These are phyloP conservation scores for Schoenoplectus tabernaemontani DNA, from an alignment of 202 grass and related monocot genomes.

Conservation along the genomic window DNA sequence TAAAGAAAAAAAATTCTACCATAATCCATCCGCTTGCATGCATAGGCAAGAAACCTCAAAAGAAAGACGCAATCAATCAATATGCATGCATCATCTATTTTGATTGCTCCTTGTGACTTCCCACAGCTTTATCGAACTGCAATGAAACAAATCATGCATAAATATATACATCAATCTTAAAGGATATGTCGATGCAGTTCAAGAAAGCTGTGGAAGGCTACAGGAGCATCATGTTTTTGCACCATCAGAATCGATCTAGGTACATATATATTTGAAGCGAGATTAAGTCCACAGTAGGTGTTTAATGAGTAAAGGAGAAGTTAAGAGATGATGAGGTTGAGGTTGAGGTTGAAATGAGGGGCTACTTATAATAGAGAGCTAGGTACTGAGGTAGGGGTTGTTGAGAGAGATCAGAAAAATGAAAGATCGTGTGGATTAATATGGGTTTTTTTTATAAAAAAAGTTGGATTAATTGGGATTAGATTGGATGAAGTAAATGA, in stretches of 20 bases:
- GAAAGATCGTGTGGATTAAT: background rate
- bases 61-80: no score
- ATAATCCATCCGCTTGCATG: no score
- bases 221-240: constrained; percentile 23
- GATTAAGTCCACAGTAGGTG: no score
- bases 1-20: no score
- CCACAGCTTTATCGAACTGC: constrained; percentile 44
- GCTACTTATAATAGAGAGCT: constrained; percentile 23
- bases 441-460: no score
- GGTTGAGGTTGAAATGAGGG: background rate
- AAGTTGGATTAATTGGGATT: background rate
- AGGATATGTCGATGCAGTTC: constrained; percentile 22
- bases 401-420: background rate
- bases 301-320: background rate
- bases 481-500: background rate
- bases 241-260: background rate
- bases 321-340: background rate
- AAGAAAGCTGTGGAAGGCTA: constrained; percentile 45
- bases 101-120: constrained; percentile 28
- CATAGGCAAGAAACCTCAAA: no score
- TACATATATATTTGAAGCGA: background rate
- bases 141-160: background rate
- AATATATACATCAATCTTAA: background rate
- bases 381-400: background rate
- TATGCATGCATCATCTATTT: no score